Evolutionary conservation across 83 land plant species (phyloP).

Genomic region (Diphasiastrum complanatum): DNA sequence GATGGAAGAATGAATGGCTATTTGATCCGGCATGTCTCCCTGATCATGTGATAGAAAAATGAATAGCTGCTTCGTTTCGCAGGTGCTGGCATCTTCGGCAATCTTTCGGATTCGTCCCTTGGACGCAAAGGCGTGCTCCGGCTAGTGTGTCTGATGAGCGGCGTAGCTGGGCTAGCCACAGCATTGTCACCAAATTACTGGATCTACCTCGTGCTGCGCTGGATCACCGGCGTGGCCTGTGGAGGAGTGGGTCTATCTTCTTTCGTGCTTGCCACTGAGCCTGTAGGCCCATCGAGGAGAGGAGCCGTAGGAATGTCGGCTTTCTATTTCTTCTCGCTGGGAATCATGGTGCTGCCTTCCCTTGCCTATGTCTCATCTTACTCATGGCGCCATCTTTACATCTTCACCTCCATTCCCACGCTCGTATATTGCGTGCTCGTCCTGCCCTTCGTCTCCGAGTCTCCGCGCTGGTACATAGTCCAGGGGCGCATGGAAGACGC

Average conservation of each 20-base stretch:
- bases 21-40: too few relatives aligned
- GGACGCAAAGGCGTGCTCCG: neutral
- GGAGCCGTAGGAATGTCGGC: neutral
- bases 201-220: neutral
- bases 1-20: neutral
- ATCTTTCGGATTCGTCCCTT: neutral
- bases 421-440: conserved; percentile 39
- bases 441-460: conserved; percentile 58
- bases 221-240: neutral
- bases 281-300: neutral
- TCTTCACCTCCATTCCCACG: conserved; percentile 55
- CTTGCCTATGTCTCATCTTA: conserved; percentile 40
- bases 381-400: conserved; percentile 56
- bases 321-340: conserved; percentile 37
- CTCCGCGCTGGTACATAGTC: conserved; percentile 70
- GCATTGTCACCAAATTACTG: conserved; percentile 5
- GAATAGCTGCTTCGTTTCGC: neutral
- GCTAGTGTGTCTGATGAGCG: neutral
- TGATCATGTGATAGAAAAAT: neutral
- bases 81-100: conserved; percentile 5
- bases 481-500: conserved; percentile 41
- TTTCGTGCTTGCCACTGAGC: neutral
- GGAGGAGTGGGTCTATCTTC: conserved; percentile 4
- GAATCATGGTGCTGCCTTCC: conserved; percentile 42
- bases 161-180: neutral